phyloP scores from a whole-genome alignment of 192 early-diverging fungal genomes.

The Lobosporangium transversale region DNA sequence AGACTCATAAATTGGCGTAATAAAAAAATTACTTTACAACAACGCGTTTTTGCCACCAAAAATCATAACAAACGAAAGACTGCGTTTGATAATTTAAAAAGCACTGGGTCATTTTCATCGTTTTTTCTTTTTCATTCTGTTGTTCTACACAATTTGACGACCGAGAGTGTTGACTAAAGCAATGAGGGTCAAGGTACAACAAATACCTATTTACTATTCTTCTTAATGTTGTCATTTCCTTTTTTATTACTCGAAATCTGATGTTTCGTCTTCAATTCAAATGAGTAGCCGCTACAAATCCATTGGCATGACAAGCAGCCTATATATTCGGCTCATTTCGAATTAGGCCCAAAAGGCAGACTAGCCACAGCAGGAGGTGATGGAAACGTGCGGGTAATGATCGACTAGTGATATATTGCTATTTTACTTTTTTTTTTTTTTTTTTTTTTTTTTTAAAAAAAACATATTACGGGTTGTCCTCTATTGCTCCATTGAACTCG shows the following conservation, averaged over 20 bases:
- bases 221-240: too few species aligned
- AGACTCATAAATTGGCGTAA: background rate
- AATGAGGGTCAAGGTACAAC: too few species aligned
- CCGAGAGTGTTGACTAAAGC: too few species aligned
- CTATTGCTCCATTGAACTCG: background rate
- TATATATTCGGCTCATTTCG: constrained; percentile 93
- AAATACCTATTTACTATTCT: too few species aligned
- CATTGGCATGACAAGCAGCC: constrained; percentile 94
- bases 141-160: too few species aligned
- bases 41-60: background rate
- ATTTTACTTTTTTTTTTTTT: constrained; percentile 10
- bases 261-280: too few species aligned
- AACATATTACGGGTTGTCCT: too few species aligned
- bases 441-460: too few species aligned
- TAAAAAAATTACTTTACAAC: constrained; percentile 5
- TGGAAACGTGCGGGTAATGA: constrained; percentile 82
- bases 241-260: too few species aligned
- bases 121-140: too few species aligned
- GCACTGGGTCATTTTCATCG: too few species aligned
- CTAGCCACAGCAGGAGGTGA: constrained; percentile 94
- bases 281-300: constrained; percentile 85
- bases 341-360: constrained; percentile 65
- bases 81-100: background rate
- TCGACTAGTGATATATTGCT: too few species aligned
- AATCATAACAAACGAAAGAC: background rate